Percentiles rank a stretch among this genome's conserved stretches.
Conservation (phyloP, 495 filamentous ascomycete species). For the Aspergillus leporis region DNA sequence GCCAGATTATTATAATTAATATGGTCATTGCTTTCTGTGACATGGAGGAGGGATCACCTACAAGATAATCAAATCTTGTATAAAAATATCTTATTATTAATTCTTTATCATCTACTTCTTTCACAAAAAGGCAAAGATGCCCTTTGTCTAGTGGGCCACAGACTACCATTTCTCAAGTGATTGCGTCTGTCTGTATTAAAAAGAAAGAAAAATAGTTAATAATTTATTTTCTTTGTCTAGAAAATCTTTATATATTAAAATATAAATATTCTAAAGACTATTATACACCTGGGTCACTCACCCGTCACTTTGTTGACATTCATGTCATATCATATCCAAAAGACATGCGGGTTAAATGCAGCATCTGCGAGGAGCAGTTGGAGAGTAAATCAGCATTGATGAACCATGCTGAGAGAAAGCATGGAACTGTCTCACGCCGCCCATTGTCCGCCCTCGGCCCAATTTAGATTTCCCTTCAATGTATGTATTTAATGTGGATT, state of each 20-base stretch:
- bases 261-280: constrained; percentile 16
- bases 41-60: constrained; percentile 28
- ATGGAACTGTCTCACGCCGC: constrained; percentile 17
- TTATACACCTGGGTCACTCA: constrained; percentile 25
- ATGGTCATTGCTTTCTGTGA: constrained; percentile 31
- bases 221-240: constrained; percentile 27
- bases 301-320: constrained; percentile 27
- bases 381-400: constrained; percentile 21
- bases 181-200: constrained; percentile 25
- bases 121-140: constrained; percentile 1
- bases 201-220: constrained; percentile 17
- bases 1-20: constrained; percentile 29
- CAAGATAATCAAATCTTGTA: constrained; percentile 6
- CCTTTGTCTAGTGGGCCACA: neutral
- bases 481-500: no score
- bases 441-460: constrained; percentile 7
- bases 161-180: neutral
- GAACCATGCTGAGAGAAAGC: constrained; percentile 26
- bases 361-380: constrained; percentile 23
- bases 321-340: constrained; percentile 26
- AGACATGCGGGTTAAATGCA: constrained; percentile 25
- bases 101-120: neutral
- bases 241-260: constrained; percentile 14
- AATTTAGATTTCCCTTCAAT: constrained; percentile 4
- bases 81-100: constrained; percentile 18